Evolutionary conservation across 257 asterid species (phyloP).

Genomic region (Plantago ovata): DNA sequence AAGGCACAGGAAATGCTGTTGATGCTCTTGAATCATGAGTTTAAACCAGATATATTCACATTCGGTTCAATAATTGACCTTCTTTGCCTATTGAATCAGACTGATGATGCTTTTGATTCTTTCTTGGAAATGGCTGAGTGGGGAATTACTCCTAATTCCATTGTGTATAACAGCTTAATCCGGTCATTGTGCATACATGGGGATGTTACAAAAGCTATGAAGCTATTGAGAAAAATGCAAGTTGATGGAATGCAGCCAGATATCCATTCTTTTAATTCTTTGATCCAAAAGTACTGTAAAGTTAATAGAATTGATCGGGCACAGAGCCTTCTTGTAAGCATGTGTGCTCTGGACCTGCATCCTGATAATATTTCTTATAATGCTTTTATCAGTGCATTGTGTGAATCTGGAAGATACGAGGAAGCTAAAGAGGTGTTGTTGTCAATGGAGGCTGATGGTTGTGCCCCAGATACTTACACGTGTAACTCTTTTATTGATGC

Average conservation of each 20-base stretch:
- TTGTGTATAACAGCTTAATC: constrained; percentile 66
- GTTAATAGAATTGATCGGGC: constrained; percentile 63
- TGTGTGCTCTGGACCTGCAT: constrained; percentile 52
- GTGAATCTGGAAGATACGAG: constrained; percentile 52
- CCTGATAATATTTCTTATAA: constrained; percentile 74
- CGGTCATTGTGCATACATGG: constrained; percentile 65
- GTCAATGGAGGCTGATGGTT: constrained; percentile 74
- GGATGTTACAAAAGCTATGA: constrained; percentile 50
- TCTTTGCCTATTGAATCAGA: constrained; percentile 55
- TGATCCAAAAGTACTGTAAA: constrained; percentile 60
- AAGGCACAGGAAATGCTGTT: constrained; percentile 51
- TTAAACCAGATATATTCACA: constrained; percentile 69
- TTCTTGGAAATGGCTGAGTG: constrained; percentile 70
- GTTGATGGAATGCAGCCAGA: constrained; percentile 61
- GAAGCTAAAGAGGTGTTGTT: constrained; percentile 61
- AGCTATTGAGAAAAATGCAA: constrained; percentile 68
- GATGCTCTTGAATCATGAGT: constrained; percentile 52
- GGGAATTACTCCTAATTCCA: constrained; percentile 69
- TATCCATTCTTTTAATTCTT: constrained; percentile 71
- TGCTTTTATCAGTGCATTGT: constrained; percentile 64
- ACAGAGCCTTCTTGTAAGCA: constrained; percentile 60
- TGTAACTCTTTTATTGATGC: constrained; percentile 49
- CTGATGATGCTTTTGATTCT: constrained; percentile 77
- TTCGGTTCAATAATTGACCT: constrained; percentile 76
- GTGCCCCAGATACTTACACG: constrained; percentile 54